Evolutionary conservation across 129 eudicot species (phyloP), one percentile per base, ranked within the genome.

Genomic region (Pseudognaphalium luteoalbum): DNA sequence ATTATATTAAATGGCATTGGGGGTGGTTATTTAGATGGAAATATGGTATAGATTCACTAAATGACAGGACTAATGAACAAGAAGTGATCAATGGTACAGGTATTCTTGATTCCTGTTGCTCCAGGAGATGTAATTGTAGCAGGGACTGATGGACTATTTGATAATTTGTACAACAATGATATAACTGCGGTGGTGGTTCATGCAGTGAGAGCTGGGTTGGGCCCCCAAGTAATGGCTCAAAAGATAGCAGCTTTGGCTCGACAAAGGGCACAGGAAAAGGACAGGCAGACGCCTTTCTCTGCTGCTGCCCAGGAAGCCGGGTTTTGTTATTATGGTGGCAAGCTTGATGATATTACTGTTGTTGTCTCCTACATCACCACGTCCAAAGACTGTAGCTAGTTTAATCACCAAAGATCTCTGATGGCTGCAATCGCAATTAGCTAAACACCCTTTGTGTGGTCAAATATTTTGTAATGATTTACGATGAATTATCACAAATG

Each of bases 301-400:
- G 25, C 96, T 68, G 93, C 96, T 30, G 93, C 96, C 37, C 96
- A 90, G 72, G 93, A 90, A 42, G 96, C 96, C 17, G 96, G 96
- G 19, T 83, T 81, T 60, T 87, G 88, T 35, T 90, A 85, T 69
- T 84, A 88, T 66, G 96, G 96, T 51, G 96, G 96, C 57, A 90
- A 90, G 82, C 93, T 90, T 47, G 93, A 90, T 65, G 96, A 90
- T 78, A 88, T 86, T 32, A 90, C 96, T n/a, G 96, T 90, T n/a
- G 88, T 90, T 12, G 96, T 90, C 72, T 90, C 96, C 21, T 90
- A 87, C 62, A 90, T 90, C 60, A 75, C 91, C 80, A 80, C 74
- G 51, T 78, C 87, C 57, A 72, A 84, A 32, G 70, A 83, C 25
- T 25, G 28, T 25, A 8, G 33, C 56, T 6, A 14, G 22, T 50